Percentiles rank a stretch among this genome's conserved stretches.
Conservation (phyloP, 495 filamentous ascomycete species). For the Xylaria telfairii region DNA sequence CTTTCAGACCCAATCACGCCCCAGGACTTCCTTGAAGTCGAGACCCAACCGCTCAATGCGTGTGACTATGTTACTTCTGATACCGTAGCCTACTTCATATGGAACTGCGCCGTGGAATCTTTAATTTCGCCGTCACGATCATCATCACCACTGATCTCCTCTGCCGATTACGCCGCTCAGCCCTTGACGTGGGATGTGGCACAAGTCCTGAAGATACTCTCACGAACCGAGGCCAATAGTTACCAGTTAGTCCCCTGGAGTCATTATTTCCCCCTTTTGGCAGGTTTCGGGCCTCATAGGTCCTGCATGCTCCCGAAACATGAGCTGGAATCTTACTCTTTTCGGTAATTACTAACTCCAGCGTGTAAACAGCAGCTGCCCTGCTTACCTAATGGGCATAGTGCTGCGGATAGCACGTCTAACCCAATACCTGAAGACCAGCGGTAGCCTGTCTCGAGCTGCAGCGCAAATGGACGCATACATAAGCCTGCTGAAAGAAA, state of each 20-base stretch:
- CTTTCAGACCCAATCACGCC: slow-evolving; percentile 28
- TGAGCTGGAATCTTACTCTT: no score
- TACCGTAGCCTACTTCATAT: slow-evolving; percentile 46
- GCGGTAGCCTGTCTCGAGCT: slow-evolving; percentile 8
- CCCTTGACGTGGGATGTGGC: slow-evolving; percentile 29
- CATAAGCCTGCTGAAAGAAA: slow-evolving; percentile 39
- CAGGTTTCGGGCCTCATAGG: no score
- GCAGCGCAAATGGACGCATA: slow-evolving; percentile 32
- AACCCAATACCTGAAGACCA: slow-evolving; percentile 29
- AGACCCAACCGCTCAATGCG: slow-evolving; percentile 21
- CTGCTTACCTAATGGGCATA: slow-evolving; percentile 45
- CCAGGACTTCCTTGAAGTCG: slow-evolving; percentile 39
- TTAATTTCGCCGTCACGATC: slow-evolving; percentile 45
- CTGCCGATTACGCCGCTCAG: slow-evolving; percentile 20
- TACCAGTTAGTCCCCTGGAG: no score
- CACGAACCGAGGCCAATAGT: slow-evolving; percentile 50
- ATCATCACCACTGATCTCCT: slow-evolving; percentile 23
- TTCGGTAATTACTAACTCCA: no score
- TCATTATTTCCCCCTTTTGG: no score
- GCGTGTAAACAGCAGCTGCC: no score
- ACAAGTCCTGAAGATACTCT: slow-evolving; percentile 43
- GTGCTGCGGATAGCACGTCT: slow-evolving; percentile 45
- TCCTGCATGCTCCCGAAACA: no score
- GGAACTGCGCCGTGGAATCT: slow-evolving; percentile 40
- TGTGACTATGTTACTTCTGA: slow-evolving; percentile 52